phyloP scores from a whole-genome alignment of 208 protist species.

The Trypanosoma vivax region DNA sequence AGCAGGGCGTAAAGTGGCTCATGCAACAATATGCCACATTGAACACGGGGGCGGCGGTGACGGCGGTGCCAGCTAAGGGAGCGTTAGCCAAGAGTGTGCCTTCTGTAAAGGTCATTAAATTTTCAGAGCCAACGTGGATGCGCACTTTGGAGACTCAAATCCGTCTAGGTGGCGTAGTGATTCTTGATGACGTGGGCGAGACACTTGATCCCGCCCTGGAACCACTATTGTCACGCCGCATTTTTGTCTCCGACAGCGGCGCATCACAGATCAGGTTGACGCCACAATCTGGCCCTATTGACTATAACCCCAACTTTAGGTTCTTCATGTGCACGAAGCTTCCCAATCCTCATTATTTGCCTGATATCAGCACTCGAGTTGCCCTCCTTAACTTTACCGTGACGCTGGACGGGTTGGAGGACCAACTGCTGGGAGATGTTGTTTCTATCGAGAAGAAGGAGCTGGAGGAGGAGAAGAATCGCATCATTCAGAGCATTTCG shows the following conservation, averaged over 20 bases:
- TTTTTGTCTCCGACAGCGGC: conserved; percentile 74
- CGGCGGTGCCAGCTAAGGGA: conserved; percentile 21
- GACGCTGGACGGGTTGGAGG: conserved; percentile 92
- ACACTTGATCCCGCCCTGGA: conserved; percentile 93
- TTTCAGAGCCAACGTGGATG: conserved; percentile 90
- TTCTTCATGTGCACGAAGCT: conserved; percentile 95
- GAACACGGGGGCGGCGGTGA: conserved; percentile 9
- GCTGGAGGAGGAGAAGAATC: conserved; percentile 94
- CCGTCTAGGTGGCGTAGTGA: conserved; percentile 85
- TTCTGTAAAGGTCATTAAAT: conserved; percentile 75
- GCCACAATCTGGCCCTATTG: conserved; percentile 80
- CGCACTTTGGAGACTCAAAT: conserved; percentile 90
- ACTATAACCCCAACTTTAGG: conserved; percentile 90
- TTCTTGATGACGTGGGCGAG: conserved; percentile 94
- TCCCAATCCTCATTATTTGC: conserved; percentile 93
- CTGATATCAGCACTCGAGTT: conserved; percentile 94
- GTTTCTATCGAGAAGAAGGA: conserved; percentile 91
- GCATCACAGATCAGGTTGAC: conserved; percentile 80
- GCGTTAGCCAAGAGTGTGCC: conserved; percentile 17
- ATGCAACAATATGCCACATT: conserved; percentile 58
- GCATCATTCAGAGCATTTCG: conserved; percentile 88
- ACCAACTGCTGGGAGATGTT: conserved; percentile 93
- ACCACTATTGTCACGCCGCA: conserved; percentile 85
- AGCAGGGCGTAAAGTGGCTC: conserved; percentile 94
- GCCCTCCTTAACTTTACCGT: conserved; percentile 97